A percentile compares a stretch with the other conserved stretches of the same genome.
phyloP scores from a whole-genome alignment of 805 yeast species.

The Jamesozyma piceae region DNA sequence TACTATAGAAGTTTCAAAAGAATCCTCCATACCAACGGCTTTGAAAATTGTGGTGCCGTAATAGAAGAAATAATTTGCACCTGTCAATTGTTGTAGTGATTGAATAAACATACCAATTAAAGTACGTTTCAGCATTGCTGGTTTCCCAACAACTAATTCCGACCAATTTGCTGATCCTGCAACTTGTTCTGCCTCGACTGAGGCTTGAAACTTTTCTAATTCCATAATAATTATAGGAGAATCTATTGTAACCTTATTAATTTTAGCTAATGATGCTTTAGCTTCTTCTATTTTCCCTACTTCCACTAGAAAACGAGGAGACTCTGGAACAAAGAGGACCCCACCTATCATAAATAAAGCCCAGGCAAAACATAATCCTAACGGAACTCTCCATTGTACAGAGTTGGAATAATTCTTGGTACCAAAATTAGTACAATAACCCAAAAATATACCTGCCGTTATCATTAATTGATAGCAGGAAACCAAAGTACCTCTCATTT shows the following conservation, averaged over 20 bases:
- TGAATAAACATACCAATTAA: slow-evolving; percentile 49
- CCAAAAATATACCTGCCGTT: slow-evolving; percentile 68
- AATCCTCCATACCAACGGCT: slow-evolving; percentile 52
- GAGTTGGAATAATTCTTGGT: slow-evolving; percentile 32
- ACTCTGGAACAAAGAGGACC: slow-evolving; percentile 57
- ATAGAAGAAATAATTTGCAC: slow-evolving; percentile 62
- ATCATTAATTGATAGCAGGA: slow-evolving; percentile 66
- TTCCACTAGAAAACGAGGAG: slow-evolving; percentile 62
- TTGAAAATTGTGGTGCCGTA: slow-evolving; percentile 56
- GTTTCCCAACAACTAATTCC: slow-evolving; percentile 58
- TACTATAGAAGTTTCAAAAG: slow-evolving; percentile 52
- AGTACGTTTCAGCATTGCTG: slow-evolving; percentile 43
- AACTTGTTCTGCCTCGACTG: slow-evolving; percentile 47
- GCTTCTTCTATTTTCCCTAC: slow-evolving; percentile 52
- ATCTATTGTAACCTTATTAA: slow-evolving; percentile 46
- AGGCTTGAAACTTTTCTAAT: slow-evolving; percentile 49
- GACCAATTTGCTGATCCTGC: slow-evolving; percentile 62
- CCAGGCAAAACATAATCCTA: slow-evolving; percentile 50
- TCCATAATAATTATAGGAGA: slow-evolving; percentile 49
- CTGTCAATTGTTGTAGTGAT: slow-evolving; percentile 63
- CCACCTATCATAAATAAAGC: slow-evolving; percentile 35
- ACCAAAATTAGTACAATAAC: slow-evolving; percentile 68
- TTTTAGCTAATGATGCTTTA: slow-evolving; percentile 44
- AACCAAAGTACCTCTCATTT: slow-evolving; percentile 64
- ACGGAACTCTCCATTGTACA: slow-evolving; percentile 70